Evolutionary conservation across 1,284 basidiomycete species (phyloP), one percentile per base, ranked within the genome.

Genomic region (Coriolopsis trogii): DNA sequence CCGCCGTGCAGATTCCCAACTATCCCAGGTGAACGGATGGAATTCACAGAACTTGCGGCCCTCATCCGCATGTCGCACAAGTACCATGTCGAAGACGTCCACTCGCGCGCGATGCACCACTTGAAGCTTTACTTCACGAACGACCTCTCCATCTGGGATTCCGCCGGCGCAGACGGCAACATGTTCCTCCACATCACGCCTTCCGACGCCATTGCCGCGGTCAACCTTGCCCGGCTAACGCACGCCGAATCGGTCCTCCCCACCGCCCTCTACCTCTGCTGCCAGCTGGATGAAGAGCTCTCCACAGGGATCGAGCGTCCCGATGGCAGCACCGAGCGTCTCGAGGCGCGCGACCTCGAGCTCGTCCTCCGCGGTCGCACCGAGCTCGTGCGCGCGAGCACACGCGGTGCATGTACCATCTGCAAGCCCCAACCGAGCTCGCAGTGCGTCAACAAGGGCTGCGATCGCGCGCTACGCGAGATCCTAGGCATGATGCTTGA

Each of bases 51-150:
- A 37, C 55, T 62, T 39, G 62, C 58, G 36, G 60, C 62, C 13
- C 51, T 60, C 40, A 21, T 62, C 34, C 62, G 60, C 33, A 55
- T 63, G 46, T 55, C 58, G 6, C 58, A 64, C 49, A 64, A 64
- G 31, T 64, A 64, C 47, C 56, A 63, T 33, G 60, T 62, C 44
- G 53, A 54, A n/a, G 53, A 53, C 38, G 38, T 64, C 10, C 55
- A 56, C 39, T 25, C 57, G 8, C 55, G 49, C 21, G 55, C 60
- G n/a, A 47, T 63, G 41, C 49, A 49, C 37, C 56, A 54, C 38
- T 43, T 64, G 39, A 55, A 62, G 41, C 48, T 54, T 28, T 53
- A 56, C 41, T 62, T 62, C 49, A 53, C 57, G 15, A 52, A 56
- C 48, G 53, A 58, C 37, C 57, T 60, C 53, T 25, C 52, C 33